Percentiles rank a stretch among this genome's conserved stretches.
phyloP scores from a whole-genome alignment of 208 protist species.

The Crithidia brevicula region DNA sequence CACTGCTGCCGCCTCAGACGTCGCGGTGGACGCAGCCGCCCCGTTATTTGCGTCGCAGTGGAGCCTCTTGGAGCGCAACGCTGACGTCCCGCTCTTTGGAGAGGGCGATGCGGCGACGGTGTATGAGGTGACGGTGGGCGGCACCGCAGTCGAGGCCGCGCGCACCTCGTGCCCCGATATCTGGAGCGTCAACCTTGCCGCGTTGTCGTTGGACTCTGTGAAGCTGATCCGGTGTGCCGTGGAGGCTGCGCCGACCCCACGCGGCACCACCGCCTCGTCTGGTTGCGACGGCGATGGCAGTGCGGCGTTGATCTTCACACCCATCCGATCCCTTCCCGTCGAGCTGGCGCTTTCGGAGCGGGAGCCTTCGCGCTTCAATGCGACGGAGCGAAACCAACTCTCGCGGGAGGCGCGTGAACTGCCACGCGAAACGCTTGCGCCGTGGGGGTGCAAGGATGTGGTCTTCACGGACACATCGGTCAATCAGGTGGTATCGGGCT shows the following conservation, averaged over 20 bases:
- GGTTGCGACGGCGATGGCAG: background rate
- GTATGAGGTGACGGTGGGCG: conserved; percentile 18
- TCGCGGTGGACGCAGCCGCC: conserved; percentile 15
- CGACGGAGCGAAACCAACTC: no score
- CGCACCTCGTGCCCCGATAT: conserved; percentile 17
- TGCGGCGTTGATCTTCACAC: conserved; percentile 22
- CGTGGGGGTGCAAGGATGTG: conserved; percentile 34
- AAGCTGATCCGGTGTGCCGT: conserved; percentile 26
- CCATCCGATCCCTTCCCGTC: conserved; percentile 25
- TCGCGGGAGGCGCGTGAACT: background rate
- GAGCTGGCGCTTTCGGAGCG: conserved; percentile 24
- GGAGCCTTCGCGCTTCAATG: background rate
- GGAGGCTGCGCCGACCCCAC: background rate
- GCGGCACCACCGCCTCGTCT: background rate
- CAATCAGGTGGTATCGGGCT: conserved; percentile 13
- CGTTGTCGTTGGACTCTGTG: conserved; percentile 10
- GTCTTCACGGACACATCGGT: conserved; percentile 21
- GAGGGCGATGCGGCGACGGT: background rate
- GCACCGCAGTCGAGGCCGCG: conserved; percentile 6
- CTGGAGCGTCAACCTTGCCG: conserved; percentile 9
- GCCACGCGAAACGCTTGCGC: background rate
- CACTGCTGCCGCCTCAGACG: background rate
- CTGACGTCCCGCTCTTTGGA: conserved; percentile 26
- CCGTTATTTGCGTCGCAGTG: conserved; percentile 24
- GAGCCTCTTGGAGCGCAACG: conserved; percentile 33